Percentiles rank a stretch among this genome's conserved stretches.
Conservation (phyloP, 75 land plant species). For the Azolla pinnata region DNA sequence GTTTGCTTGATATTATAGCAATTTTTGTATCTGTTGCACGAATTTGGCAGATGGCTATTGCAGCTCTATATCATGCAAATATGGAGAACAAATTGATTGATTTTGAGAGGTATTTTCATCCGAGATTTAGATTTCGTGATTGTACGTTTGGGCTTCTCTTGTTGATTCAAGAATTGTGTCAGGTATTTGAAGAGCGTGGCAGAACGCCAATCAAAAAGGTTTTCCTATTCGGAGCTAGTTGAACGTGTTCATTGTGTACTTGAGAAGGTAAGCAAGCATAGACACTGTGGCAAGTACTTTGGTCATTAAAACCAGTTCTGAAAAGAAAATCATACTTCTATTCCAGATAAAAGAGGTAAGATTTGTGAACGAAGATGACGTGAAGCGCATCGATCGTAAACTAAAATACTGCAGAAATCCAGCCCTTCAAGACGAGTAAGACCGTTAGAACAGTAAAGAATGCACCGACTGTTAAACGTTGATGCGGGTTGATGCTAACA, state of each 20-base stretch:
- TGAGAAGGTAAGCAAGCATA: constrained; percentile 51
- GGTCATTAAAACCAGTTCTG: not conserved
- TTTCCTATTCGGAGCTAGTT: constrained; percentile 40
- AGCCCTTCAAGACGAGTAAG: constrained; percentile 77
- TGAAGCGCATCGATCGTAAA: constrained; percentile 75
- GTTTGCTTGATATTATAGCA: not conserved
- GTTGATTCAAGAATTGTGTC: constrained; percentile 11
- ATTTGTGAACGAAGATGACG: constrained; percentile 42
- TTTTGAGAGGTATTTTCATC: constrained; percentile 53
- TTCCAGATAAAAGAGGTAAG: constrained; percentile 17
- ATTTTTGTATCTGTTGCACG: not conserved
- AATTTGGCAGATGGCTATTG: constrained; percentile 74
- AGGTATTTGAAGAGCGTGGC: constrained; percentile 63
- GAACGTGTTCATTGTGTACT: constrained; percentile 44
- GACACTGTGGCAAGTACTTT: no score
- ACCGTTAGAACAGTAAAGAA: no score
- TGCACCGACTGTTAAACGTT: no score
- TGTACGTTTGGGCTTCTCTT: not conserved
- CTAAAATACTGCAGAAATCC: constrained; percentile 72
- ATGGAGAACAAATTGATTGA: constrained; percentile 43
- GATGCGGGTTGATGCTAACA: not conserved
- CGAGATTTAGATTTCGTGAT: constrained; percentile 3
- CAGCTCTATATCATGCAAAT: constrained; percentile 73
- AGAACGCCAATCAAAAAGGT: constrained; percentile 40
- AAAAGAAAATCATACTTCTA: not conserved